Evolutionary conservation across 371 early-diverging fungal species (phyloP).

Genomic region (Mucor plumbeus): DNA sequence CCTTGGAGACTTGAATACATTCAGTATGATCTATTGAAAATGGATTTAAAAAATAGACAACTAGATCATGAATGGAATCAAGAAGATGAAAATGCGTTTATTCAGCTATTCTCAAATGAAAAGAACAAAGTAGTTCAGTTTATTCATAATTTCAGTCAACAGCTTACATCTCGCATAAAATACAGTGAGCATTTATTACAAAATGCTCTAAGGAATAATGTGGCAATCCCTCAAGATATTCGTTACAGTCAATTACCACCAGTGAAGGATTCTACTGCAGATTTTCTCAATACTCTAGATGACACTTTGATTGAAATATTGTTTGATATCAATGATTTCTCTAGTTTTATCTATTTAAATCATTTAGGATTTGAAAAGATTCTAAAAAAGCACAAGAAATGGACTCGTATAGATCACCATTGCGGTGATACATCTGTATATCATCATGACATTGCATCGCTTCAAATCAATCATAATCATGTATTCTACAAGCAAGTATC

Average conservation of each 20-base stretch:
- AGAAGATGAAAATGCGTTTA: conserved; percentile 76
- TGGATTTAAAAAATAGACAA: conserved; percentile 35
- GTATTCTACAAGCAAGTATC: conserved; percentile 7
- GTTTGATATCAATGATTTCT: conserved; percentile 78
- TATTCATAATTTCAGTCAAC: conserved; percentile 74
- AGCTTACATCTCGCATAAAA: conserved; percentile 72
- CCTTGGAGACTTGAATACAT: conserved; percentile 45
- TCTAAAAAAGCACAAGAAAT: conserved; percentile 89
- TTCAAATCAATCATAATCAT: background rate
- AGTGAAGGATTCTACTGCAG: background rate
- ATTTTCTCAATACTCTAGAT: conserved; percentile 14
- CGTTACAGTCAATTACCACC: conserved; percentile 8
- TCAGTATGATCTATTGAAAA: conserved; percentile 38
- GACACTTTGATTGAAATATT: conserved; percentile 24
- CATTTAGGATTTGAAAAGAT: conserved; percentile 89
- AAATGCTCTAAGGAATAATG: background rate
- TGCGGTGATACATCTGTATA: background rate
- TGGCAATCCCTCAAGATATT: conserved; percentile 12
- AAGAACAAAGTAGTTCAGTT: conserved; percentile 84
- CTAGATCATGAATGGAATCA: conserved; percentile 52
- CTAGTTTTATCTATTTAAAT: conserved; percentile 86
- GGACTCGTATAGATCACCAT: conserved; percentile 63
- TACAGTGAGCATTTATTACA: conserved; percentile 69
- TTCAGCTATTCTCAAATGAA: conserved; percentile 74
- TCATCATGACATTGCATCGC: conserved; percentile 8